Evolutionary conservation across 2,329 filamentous ascomycete species (phyloP).

Genomic region (Triangularia verruculosa): DNA sequence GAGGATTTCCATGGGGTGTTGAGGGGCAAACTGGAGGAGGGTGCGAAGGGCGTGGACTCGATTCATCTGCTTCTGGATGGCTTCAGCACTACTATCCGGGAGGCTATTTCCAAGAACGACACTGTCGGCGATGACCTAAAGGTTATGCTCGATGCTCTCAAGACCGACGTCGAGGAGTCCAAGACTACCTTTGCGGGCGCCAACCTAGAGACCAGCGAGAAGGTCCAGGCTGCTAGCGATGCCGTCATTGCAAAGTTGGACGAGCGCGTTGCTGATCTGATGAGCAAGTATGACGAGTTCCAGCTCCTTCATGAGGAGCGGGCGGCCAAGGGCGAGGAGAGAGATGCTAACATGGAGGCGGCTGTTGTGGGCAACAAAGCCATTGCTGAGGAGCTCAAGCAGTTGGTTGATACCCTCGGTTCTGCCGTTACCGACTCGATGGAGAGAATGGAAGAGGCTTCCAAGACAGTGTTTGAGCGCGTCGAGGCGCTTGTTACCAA

Average conservation of each 20-base stretch:
- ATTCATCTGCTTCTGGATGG: conserved; percentile 68
- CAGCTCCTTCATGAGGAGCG: conserved; percentile 72
- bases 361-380: conserved; percentile 72
- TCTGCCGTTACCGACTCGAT: conserved; percentile 76
- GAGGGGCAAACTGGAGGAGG: conserved; percentile 72
- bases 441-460: conserved; percentile 83
- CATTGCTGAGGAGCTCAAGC: conserved; percentile 81
- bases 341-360: conserved; percentile 68
- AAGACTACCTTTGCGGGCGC: conserved; percentile 74
- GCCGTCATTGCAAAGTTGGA: conserved; percentile 55
- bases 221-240: conserved; percentile 59
- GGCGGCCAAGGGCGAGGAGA: conserved; percentile 68
- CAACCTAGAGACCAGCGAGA: conserved; percentile 81
- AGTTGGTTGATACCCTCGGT: conserved; percentile 81
- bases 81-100: conserved; percentile 64
- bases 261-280: conserved; percentile 69
- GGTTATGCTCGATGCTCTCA: conserved; percentile 61
- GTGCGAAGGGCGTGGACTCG: conserved; percentile 67
- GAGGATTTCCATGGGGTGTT: conserved; percentile 76
- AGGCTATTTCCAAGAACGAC: conserved; percentile 58
- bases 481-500: conserved; percentile 76
- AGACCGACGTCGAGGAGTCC: conserved; percentile 82
- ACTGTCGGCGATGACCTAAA: conserved; percentile 61
- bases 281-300: conserved; percentile 85
- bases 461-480: conserved; percentile 78